phyloP scores from a whole-genome alignment of 2,329 filamentous ascomycete species.

The Aspergillus aculeatus region DNA sequence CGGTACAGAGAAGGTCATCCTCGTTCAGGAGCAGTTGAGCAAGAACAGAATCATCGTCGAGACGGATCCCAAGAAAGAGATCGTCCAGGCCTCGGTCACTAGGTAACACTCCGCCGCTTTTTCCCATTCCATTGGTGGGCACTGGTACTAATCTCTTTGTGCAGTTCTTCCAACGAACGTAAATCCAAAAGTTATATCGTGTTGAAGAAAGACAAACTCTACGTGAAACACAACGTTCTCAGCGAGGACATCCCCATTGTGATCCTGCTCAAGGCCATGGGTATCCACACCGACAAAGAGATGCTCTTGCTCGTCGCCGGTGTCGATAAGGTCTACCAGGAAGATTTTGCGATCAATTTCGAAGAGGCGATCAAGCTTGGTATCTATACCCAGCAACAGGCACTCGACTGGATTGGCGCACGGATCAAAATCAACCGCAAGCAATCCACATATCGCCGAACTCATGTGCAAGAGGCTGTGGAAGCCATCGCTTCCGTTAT shows the following conservation, averaged over 20 bases:
- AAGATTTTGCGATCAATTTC: conserved; percentile 93
- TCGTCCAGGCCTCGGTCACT: conserved; percentile 93
- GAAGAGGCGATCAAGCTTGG: conserved; percentile 83
- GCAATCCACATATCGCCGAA: conserved; percentile 63
- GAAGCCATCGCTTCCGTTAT: conserved; percentile 91
- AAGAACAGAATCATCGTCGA: conserved; percentile 99
- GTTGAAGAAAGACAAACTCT: conserved; percentile 88
- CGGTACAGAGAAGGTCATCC: conserved; percentile 96
- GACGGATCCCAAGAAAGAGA: conserved; percentile 83
- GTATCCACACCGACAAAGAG: conserved; percentile 90
- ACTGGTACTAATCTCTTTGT: conserved; percentile 13
- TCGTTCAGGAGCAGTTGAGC: conserved; percentile 97
- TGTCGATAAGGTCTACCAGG: conserved; percentile 82
- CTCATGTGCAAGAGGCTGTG: conserved; percentile 84
- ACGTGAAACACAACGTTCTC: conserved; percentile 87
- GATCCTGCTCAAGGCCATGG: conserved; percentile 87
- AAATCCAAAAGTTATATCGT: conserved; percentile 98
- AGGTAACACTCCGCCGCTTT: conserved; percentile 39
- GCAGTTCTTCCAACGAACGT: conserved; percentile 90
- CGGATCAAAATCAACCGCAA: conserved; percentile 82
- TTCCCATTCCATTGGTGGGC: background rate
- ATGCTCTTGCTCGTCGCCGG: conserved; percentile 90
- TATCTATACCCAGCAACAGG: conserved; percentile 91
- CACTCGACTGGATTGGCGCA: conserved; percentile 84
- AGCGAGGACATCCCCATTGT: conserved; percentile 94